Base-by-base conservation (phyloP, 176 grass and related monocot species). In the Musa beccarii region DNA sequence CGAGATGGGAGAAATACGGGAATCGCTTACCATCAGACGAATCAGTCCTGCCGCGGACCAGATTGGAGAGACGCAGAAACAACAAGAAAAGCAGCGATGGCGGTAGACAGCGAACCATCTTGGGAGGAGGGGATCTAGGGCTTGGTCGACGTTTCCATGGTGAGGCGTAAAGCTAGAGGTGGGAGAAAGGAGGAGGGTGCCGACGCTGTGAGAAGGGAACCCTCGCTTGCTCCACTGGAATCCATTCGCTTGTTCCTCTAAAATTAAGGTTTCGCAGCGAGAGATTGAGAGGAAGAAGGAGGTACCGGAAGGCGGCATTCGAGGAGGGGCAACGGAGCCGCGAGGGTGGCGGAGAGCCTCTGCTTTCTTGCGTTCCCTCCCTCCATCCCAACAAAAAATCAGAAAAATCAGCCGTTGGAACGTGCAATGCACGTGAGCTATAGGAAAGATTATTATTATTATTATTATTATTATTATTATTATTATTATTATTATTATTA, bases 301-400 rank as follows among this genome's bases (percentile, higher is more conserved):
- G 66, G 24, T 68, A 14, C 20, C 5, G 49, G 23, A 20, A 17
- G 16, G 19, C 4, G 68, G 43, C 68, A 70, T 70, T 12, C 16
- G 43, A 69, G 43, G 17, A 13, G 16, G 34, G 29, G 43, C 68
- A 21, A 68, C 25, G 25, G 65, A 68, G 26, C 14, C 26, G 12
- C 65, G 65, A 34, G 26, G 65, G 26, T 68, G 65, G 25, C 65
- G 65, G 65, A 12, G 65, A 28, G 65, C 65, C 65, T 68, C 65
- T 68, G 6, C 14, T 43, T 43, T 68, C 65, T 34, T 7, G 24
- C 6, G 1, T 26, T 29, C 16, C 1, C 14, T 10, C 34, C 34
- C 34, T 43, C 34, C 34, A 6, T 43, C 3, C 34, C 34, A 43
- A 43, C 34, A 43, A 43, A 43, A 43, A 43, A 43, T 43, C 26